Percentiles rank a stretch among this genome's conserved stretches.
Conservation (phyloP, 2,329 filamentous ascomycete genomes). For the Harringtonia lauricola region DNA sequence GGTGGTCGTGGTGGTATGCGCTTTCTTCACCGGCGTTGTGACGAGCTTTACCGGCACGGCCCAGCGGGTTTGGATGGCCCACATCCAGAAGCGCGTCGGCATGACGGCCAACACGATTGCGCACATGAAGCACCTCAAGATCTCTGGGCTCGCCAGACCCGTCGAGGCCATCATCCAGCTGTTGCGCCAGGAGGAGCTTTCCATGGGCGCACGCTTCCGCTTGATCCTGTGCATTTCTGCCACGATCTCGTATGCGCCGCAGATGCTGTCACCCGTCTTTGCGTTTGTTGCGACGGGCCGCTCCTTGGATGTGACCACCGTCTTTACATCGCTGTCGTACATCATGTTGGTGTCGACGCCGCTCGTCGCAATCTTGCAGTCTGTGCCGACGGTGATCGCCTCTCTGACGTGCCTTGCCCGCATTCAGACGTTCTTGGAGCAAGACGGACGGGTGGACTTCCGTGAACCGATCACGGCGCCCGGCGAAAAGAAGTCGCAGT, state of each 20-base stretch:
- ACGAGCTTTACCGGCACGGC: not conserved
- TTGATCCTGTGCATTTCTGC: constrained; percentile 16
- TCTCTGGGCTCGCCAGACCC: constrained; percentile 22
- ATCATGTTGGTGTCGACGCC: constrained; percentile 23
- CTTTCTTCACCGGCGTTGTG: not conserved
- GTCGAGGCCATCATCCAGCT: constrained; percentile 20
- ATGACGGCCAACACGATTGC: constrained; percentile 18
- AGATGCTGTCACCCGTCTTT: constrained; percentile 23
- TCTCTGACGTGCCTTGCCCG: constrained; percentile 21
- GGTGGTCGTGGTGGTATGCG: constrained; percentile 4
- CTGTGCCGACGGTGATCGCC: constrained; percentile 19
- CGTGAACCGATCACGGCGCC: constrained; percentile 7
- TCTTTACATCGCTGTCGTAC: constrained; percentile 22
- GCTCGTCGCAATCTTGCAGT: constrained; percentile 20
- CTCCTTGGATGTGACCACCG: constrained; percentile 14
- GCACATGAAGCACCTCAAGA: constrained; percentile 27
- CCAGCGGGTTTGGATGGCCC: constrained; percentile 15
- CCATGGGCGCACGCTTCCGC: constrained; percentile 17
- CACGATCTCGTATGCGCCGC: constrained; percentile 21
- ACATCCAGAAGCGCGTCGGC: constrained; percentile 14
- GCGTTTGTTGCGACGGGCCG: constrained; percentile 18
- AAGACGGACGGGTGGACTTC: constrained; percentile 16
- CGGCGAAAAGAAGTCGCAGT: not conserved
- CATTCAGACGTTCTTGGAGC: constrained; percentile 26
- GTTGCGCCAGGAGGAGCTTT: constrained; percentile 23